These are phyloP conservation scores for Hericium coralloides DNA, from an alignment of 768 basidiomycete genomes.

Conservation along the genomic window DNA sequence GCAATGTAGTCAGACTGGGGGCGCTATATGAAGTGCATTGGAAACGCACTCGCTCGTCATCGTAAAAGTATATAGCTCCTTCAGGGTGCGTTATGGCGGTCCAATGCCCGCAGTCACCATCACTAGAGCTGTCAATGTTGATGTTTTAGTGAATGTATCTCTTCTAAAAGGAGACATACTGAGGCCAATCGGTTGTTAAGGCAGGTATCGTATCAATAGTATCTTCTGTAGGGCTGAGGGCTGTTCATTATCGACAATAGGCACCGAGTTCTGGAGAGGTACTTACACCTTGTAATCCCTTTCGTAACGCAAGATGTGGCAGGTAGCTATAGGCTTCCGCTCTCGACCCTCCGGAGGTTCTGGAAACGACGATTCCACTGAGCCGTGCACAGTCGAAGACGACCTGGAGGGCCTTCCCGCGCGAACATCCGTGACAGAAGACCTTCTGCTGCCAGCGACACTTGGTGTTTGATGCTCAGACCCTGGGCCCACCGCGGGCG, in stretches of 20 bases:
- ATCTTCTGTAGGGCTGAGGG: neutral
- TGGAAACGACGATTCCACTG: neutral
- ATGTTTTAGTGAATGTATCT: neutral
- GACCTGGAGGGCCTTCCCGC: neutral
- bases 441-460: neutral
- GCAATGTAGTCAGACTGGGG: neutral
- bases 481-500: too few relatives aligned
- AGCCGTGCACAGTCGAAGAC: neutral
- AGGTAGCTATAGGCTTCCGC: neutral
- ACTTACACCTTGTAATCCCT: neutral
- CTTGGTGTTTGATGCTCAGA: too few relatives aligned
- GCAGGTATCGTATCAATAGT: neutral
- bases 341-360: neutral
- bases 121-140: neutral
- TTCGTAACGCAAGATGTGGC: neutral
- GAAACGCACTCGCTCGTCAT: constrained; percentile 33
- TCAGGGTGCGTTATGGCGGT: constrained; percentile 44
- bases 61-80: constrained; percentile 50
- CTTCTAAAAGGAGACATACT: neutral
- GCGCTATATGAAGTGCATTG: neutral
- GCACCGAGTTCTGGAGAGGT: neutral
- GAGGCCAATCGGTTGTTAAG: neutral
- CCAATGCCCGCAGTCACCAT: constrained; percentile 27
- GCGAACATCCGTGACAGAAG: neutral
- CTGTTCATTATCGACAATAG: neutral